Base-by-base conservation (phyloP, 2,329 filamentous ascomycete species). In the Berkeleyomyces basicola region DNA sequence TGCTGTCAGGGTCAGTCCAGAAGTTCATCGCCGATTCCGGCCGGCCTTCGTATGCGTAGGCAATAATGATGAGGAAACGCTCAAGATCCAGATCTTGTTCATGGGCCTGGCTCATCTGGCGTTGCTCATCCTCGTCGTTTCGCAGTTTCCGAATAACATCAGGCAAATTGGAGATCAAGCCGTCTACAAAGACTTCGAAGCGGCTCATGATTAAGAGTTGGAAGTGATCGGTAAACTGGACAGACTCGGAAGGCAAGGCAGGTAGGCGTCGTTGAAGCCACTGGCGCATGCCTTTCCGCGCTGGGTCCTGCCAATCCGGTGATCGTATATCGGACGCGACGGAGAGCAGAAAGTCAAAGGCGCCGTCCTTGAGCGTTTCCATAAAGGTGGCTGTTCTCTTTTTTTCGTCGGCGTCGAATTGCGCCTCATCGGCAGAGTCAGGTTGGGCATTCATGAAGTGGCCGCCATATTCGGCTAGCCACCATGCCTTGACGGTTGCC, bases 141-240 rank as follows among this genome's bases (percentile, higher is more conserved):
- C 92, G 89, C 39, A 97, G 77, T 71, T 85, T 89, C 61, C 92
- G 85, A 53, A 99, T 79, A 3, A 93, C 86, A 74, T 97, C 91
- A 0, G 93, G 93, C 76, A 97, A 87, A 70, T 99, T 96, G 0
- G 90, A 88, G 67, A 99, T 95, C 71, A 96, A 95, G 4, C 88
- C 87, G 70, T 97, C 92, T 6, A 92, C 83, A 70, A 97, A 96
- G 0, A 81, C 80, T 71, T 97, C 92, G 7, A 97, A 74, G 69
- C 91, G 88, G 64, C 86, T 81, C 82, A 92, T 89, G 37, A 95
- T 74, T 31, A 86, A 76, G 5, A 78, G 70, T 66, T 88, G 86
- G 70, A 97, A 90, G 67, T 84, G 84, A 5, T 80, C 77, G 3
- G 87, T 85, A 63, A 91, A 88, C 1, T 81, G 76, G 7, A 86